Evolutionary conservation across 257 asterid species (phyloP), one percentile per base, ranked within the genome.

Genomic region (Solanum virginianum): DNA sequence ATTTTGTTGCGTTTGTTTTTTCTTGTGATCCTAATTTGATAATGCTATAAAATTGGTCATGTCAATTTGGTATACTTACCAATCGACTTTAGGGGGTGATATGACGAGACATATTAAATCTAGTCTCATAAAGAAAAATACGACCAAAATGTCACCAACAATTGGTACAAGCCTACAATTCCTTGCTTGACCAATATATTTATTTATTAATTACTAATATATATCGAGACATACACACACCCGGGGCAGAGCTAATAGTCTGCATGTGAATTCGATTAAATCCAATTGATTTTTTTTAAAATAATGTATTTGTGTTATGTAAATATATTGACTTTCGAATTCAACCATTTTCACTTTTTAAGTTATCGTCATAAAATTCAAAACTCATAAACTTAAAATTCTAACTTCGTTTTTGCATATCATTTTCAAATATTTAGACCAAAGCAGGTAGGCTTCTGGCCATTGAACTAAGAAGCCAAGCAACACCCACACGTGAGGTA

Each of bases 401-500:
- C 6, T 36, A 5, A 4, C 5, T 36, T 36, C 7, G 1, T 4
- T 36, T 36, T 36, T 36, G 41, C 41, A 59, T 82, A 29, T 82
- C 54, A 36, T 63, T 66, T 82, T 82, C 59, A 51, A 41, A 82
- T 54, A 26, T 75, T 75, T 82, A 60, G 49, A 53, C 83, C 79
- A 82, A 82, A 15, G 65, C 49, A 45, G 51, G 43, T 43, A 62
- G 26, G 65, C 9, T 53, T 79, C 65, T 53, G 5, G 47, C 66
- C 65, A 77, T 77, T 77, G 47, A 77, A 77, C 41, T 74, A 15
- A 47, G 43, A 81, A 47, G 41, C 57, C 71, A 24, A 43, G 74
- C 20, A 11, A 81, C 15, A 81, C 59, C 84, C 85, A 82, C 85
- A 82, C 85, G 85, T 82, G 85, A 82, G 85, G 62, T 45, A 24